A percentile compares a stretch with the other conserved stretches of the same genome.
These are phyloP conservation scores for Priceomyces melissophilus DNA, from an alignment of 805 yeast species.

Conservation along the genomic window DNA sequence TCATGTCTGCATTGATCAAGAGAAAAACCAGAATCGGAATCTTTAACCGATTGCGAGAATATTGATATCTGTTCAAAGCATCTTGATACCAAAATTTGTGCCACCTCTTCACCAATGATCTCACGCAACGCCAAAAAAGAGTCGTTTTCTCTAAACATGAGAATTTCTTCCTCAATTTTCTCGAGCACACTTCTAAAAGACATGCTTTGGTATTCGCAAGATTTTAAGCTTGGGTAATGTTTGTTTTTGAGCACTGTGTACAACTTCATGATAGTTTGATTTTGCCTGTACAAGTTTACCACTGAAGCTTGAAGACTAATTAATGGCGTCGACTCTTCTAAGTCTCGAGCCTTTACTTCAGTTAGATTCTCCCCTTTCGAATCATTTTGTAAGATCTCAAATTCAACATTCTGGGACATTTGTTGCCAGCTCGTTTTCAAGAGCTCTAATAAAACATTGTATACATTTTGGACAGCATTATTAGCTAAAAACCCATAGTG, in stretches of 20 bases:
- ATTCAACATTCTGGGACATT: conserved; percentile 47
- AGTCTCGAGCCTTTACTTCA: conserved; percentile 17
- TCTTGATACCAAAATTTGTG: conserved; percentile 16
- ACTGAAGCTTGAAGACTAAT: conserved; percentile 21
- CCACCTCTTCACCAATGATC: conserved; percentile 23
- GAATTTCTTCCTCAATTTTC: background rate
- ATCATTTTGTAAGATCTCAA: conserved; percentile 28
- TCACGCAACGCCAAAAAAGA: conserved; percentile 11
- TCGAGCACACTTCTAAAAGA: conserved; percentile 6
- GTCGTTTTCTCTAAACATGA: background rate
- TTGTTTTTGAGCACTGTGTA: conserved; percentile 12
- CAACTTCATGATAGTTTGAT: conserved; percentile 15
- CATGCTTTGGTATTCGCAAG: conserved; percentile 12
- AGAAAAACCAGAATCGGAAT: background rate
- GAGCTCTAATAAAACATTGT: conserved; percentile 30
- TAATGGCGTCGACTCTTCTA: conserved; percentile 19
- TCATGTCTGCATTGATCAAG: conserved; percentile 21
- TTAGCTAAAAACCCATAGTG: conserved; percentile 42
- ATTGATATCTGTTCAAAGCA: conserved; percentile 13
- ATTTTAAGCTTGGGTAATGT: conserved; percentile 13
- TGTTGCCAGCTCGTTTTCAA: conserved; percentile 50
- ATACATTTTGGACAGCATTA: conserved; percentile 28
- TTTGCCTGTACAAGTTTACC: conserved; percentile 16
- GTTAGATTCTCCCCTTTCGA: conserved; percentile 19
- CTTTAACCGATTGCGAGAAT: background rate